Evolutionary conservation across 352 stramenopile genomes (phyloP).

Genomic region (Phytophthora uliginosa): DNA sequence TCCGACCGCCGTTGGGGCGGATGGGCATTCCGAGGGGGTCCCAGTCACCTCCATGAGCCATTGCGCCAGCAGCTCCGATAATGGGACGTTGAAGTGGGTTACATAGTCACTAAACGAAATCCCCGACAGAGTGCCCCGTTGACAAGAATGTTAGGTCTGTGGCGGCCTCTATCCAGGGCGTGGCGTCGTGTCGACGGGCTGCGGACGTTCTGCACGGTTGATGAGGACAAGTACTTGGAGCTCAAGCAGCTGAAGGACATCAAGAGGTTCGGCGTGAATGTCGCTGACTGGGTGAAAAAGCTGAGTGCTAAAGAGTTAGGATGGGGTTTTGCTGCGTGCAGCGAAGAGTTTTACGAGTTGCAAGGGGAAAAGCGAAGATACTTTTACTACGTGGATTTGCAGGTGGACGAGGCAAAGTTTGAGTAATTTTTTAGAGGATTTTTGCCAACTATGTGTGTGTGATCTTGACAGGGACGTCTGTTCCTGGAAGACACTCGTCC

Average conservation of each 20-base stretch:
- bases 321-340: slow-evolving; percentile 24
- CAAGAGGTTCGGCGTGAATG: slow-evolving; percentile 60
- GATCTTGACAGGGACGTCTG: slow-evolving; percentile 56
- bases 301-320: slow-evolving; percentile 1
- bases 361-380: slow-evolving; percentile 72
- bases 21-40: slow-evolving; percentile 12
- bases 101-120: neutral
- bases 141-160: slow-evolving; percentile 17
- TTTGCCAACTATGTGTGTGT: too few species aligned
- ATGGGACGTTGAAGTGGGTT: slow-evolving; percentile 33
- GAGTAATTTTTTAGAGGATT: too few species aligned
- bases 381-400: slow-evolving; percentile 89
- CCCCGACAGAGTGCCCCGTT: neutral
- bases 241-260: slow-evolving; percentile 84
- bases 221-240: slow-evolving; percentile 83
- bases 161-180: slow-evolving; percentile 17
- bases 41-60: slow-evolving; percentile 7
- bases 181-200: slow-evolving; percentile 11
- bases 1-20: slow-evolving; percentile 3
- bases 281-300: neutral
- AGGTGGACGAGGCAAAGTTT: slow-evolving; percentile 39
- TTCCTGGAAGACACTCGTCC: slow-evolving; percentile 85
- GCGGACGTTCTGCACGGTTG: slow-evolving; percentile 35
- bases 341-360: slow-evolving; percentile 79
- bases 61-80: slow-evolving; percentile 3